Base-by-base conservation (phyloP, 805 yeast species). In the Teunomyces lycoperdinae region DNA sequence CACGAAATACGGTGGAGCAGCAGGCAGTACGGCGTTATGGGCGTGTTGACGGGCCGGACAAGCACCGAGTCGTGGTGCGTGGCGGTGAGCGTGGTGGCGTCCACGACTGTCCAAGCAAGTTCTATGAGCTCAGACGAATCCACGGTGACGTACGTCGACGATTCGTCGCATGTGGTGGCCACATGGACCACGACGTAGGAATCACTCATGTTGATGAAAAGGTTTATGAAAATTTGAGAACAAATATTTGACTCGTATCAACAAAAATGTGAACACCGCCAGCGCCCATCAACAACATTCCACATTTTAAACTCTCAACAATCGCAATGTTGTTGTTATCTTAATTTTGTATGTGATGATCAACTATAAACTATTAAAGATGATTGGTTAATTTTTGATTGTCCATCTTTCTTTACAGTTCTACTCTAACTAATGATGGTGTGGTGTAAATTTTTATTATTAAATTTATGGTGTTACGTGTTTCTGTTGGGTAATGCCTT, bases 61-160 rank as follows among this genome's bases (percentile, higher is more conserved):
- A 81, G 60, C 8, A 74, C 68, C 11, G 78, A 69, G 46, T 73
- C 80, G n/a, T 64, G 60, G 48, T 70, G 63, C 30, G 70, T 60
- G 47, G 68, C 71, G 29, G 71, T 68, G 46, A 83, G 65, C 2
- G 80, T 71, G 4, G 66, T 57, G 14, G 87, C 77, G 58, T 85
- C 83, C 13, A 87, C 66, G 3, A 83, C 57, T 27, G 77, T 66
- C 87, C 92, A 89, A 3, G 87, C 80, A 11, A 89, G 63, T 60
- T 83, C 87, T 31, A 82, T 76, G 48, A 84, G 71, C 62, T 85
- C 90, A 4, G 85, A 74, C 29, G 87, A 76, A 63, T 87, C 96
- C 57, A 80, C 81, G 29, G 83, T 69, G 43, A 80, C 78, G 55
- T 78, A 76, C 28, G 74, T 74, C 29, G 80, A 76, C 32, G 78